Percentiles rank a stretch among this genome's conserved stretches.
Evolutionary conservation across 176 grass and related monocot genomes (phyloP).

Genomic region (Saccharum spontaneum): DNA sequence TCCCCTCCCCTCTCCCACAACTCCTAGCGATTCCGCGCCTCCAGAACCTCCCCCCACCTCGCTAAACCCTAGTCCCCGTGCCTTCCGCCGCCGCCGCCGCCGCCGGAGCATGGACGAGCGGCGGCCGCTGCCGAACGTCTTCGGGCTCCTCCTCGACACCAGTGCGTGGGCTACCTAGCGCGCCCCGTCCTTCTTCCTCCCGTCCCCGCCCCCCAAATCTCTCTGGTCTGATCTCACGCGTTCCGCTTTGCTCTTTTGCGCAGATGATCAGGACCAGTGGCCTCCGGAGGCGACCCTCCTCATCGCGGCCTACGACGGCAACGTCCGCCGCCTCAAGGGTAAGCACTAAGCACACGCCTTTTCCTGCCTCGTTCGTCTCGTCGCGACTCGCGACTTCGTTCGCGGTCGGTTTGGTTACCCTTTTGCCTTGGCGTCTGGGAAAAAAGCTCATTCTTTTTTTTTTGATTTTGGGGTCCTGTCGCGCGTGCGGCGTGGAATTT

Average conservation of each 20-base stretch:
- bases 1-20: background rate
- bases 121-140: background rate
- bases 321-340: constrained; percentile 38
- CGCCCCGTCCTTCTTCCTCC: background rate
- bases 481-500: background rate
- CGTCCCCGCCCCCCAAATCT: background rate
- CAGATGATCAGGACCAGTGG: constrained; percentile 18
- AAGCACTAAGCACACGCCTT: background rate
- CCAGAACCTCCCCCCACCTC: background rate
- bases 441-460: background rate
- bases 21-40: background rate
- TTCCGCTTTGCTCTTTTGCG: too few species aligned
- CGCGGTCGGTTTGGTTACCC: background rate
- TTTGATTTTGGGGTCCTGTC: too few species aligned
- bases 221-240: background rate
- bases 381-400: background rate
- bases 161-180: background rate
- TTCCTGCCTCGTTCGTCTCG: background rate
- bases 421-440: background rate
- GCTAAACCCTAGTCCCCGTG: background rate
- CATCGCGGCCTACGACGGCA: background rate
- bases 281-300: constrained; percentile 21
- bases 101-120: background rate
- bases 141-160: background rate
- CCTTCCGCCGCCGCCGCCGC: background rate